Conservation (phyloP, 306 rosid genomes). For the Acmispon strigosus region DNA sequence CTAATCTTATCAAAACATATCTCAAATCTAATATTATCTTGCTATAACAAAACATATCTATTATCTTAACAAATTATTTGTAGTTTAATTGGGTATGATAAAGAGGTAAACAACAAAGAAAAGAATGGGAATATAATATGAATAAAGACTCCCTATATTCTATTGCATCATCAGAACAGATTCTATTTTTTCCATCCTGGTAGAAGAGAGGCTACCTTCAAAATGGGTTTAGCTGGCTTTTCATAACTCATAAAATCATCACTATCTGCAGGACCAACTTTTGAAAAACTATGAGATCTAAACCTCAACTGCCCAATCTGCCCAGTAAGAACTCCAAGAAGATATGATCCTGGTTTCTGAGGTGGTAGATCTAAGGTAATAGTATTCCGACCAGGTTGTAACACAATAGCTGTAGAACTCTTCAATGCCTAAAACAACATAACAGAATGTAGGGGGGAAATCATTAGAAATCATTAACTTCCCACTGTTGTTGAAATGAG, state of each 20-base stretch:
- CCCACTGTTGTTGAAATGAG: slow-evolving; percentile 15
- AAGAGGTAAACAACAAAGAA: slow-evolving; percentile 21
- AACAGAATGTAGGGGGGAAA: slow-evolving; percentile 6
- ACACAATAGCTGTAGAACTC: slow-evolving; percentile 62
- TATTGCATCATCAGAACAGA: not conserved
- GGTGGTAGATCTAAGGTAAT: slow-evolving; percentile 88
- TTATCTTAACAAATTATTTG: not conserved
- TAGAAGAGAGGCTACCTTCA: slow-evolving; percentile 62
- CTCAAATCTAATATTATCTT: too few species aligned
- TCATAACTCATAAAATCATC: slow-evolving; percentile 97
- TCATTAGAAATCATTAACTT: slow-evolving; percentile 12
- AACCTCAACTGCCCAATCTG: slow-evolving; percentile 84
- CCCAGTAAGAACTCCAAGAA: slow-evolving; percentile 94
- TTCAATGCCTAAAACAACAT: slow-evolving; percentile 61
- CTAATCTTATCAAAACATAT: too few species aligned
- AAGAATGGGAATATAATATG: slow-evolving; percentile 6
- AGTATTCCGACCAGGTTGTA: slow-evolving; percentile 90
- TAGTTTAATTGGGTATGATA: not conserved
- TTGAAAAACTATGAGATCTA: slow-evolving; percentile 95
- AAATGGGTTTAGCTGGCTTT: slow-evolving; percentile 87
- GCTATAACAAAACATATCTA: too few species aligned
- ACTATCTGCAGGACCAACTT: slow-evolving; percentile 85
- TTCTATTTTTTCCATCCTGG: slow-evolving; percentile 4
- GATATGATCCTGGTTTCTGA: slow-evolving; percentile 96
- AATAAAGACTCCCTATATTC: not conserved